Evolutionary conservation across 139 green algal genomes (phyloP).

Genomic region (Coccomyxa sp.): DNA sequence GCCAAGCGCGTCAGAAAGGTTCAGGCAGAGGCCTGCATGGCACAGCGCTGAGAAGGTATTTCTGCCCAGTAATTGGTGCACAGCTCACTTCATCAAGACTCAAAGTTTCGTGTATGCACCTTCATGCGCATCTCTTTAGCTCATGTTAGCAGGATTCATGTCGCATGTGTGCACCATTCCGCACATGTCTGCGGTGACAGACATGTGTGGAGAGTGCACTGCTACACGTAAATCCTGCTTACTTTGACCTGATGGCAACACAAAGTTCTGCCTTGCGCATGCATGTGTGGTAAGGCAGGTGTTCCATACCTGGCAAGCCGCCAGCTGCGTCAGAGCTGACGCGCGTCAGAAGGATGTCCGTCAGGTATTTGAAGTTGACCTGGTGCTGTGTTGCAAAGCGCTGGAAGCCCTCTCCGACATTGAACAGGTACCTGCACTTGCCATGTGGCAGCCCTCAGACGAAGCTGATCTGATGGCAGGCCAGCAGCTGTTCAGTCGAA

Average conservation of each 20-base stretch:
- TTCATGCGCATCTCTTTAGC: too few species aligned
- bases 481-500: neutral
- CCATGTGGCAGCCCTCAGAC: too few species aligned
- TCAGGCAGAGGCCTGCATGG: constrained; percentile 61
- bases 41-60: too few species aligned
- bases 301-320: constrained; percentile 72
- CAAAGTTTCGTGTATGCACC: too few species aligned
- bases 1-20: neutral
- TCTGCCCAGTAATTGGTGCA: too few species aligned
- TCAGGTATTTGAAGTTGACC: constrained; percentile 65
- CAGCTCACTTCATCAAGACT: too few species aligned
- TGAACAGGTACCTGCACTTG: constrained; percentile 81
- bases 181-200: neutral
- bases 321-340: constrained; percentile 63
- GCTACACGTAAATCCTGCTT: neutral
- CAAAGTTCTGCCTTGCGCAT: too few species aligned
- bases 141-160: too few species aligned
- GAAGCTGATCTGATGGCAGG: neutral
- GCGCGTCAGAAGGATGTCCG: constrained; percentile 58
- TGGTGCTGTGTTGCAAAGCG: constrained; percentile 81
- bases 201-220: neutral
- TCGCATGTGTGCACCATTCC: neutral
- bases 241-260: neutral
- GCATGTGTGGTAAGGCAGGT: too few species aligned
- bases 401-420: constrained; percentile 93